A percentile compares a stretch with the other conserved stretches of the same genome.
These are phyloP conservation scores for Podospora tetraspora DNA, from an alignment of 495 filamentous ascomycete genomes.

Conservation along the genomic window DNA sequence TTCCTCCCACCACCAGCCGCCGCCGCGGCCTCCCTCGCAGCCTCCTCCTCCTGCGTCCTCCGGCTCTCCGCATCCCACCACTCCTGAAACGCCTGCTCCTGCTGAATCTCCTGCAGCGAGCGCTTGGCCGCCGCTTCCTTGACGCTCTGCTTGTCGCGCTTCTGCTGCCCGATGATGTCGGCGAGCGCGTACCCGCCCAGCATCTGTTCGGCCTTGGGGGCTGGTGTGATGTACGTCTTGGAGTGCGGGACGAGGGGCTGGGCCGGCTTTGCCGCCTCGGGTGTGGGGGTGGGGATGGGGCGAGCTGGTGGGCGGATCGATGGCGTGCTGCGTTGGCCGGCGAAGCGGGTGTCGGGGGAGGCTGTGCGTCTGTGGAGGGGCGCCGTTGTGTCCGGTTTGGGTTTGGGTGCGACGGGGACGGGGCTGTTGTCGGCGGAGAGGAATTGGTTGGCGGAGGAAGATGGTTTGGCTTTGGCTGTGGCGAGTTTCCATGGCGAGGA, in stretches of 20 bases:
- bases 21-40: constrained; percentile 37
- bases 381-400: constrained; percentile 34
- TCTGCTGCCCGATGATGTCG: constrained; percentile 86
- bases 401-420: constrained; percentile 44
- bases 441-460: constrained; percentile 29
- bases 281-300: not conserved
- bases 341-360: constrained; percentile 52
- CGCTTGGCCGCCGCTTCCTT: constrained; percentile 80
- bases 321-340: constrained; percentile 40
- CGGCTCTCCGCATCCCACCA: constrained; percentile 96
- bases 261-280: constrained; percentile 6
- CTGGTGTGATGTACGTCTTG: constrained; percentile 43
- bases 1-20: constrained; percentile 28
- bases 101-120: constrained; percentile 86
- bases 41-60: constrained; percentile 57
- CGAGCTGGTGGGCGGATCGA: constrained; percentile 3
- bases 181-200: constrained; percentile 63
- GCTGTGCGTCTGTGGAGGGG: constrained; percentile 42
- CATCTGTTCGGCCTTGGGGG: constrained; percentile 48
- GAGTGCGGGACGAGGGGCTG: constrained; percentile 42
- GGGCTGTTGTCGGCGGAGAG: constrained; percentile 28
- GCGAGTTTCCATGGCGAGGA: constrained; percentile 71
- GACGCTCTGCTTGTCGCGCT: constrained; percentile 74
- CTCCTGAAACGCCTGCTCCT: constrained; percentile 92
- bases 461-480: constrained; percentile 26